Percentiles rank a stretch among this genome's conserved stretches.
These are phyloP conservation scores for Didymella pinodella DNA, from an alignment of 2,329 filamentous ascomycete genomes.

Conservation along the genomic window DNA sequence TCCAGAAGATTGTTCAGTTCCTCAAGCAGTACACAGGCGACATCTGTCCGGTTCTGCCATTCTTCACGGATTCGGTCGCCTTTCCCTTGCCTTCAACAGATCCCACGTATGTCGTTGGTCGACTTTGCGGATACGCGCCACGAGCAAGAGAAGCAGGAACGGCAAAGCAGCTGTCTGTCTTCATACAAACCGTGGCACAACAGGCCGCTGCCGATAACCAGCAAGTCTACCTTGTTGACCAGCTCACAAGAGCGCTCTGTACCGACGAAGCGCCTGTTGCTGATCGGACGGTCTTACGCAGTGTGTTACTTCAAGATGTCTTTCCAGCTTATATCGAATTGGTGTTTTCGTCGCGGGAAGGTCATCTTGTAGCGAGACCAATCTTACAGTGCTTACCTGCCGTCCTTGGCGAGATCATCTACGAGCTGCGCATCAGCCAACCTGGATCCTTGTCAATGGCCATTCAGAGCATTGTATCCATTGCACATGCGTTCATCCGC, in stretches of 20 bases:
- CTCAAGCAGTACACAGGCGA: slow-evolving; percentile 68
- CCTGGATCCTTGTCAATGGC: slow-evolving; percentile 49
- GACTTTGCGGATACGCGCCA: slow-evolving; percentile 65
- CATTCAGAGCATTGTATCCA: slow-evolving; percentile 46
- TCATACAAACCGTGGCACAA: slow-evolving; percentile 67
- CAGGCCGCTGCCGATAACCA: slow-evolving; percentile 66
- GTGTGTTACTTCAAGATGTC: slow-evolving; percentile 61
- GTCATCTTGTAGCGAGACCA: slow-evolving; percentile 63
- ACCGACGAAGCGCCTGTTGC: slow-evolving; percentile 54
- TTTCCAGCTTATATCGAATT: slow-evolving; percentile 65
- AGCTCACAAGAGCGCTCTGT: slow-evolving; percentile 61
- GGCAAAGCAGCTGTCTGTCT: slow-evolving; percentile 64
- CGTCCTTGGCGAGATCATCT: slow-evolving; percentile 56
- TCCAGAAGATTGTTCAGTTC: slow-evolving; percentile 66
- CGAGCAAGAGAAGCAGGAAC: slow-evolving; percentile 60
- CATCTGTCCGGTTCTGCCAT: slow-evolving; percentile 63
- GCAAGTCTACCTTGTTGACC: slow-evolving; percentile 63
- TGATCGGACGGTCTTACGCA: slow-evolving; percentile 57
- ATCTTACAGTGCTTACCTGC: slow-evolving; percentile 58
- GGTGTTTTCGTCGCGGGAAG: slow-evolving; percentile 55
- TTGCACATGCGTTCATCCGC: slow-evolving; percentile 52
- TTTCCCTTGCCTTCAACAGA: slow-evolving; percentile 68
- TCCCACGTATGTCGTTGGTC: slow-evolving; percentile 69
- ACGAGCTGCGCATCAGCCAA: slow-evolving; percentile 56
- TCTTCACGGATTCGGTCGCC: slow-evolving; percentile 66